Conservation (phyloP, 345 rosid species). For the Lepidium aucheri region DNA sequence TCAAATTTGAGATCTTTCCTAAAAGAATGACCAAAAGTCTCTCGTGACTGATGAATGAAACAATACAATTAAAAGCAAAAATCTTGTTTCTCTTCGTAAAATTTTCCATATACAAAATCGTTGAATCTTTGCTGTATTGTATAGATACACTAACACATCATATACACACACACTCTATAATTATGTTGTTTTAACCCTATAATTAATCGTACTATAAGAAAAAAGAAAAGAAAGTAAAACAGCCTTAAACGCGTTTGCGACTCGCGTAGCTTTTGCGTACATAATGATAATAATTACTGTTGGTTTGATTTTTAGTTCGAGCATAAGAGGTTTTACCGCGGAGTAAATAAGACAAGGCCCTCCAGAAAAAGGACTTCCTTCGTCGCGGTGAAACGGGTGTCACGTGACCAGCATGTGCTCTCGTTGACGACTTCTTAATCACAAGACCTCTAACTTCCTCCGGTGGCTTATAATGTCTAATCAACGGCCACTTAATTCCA, state of each 20-base stretch:
- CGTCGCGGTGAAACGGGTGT: slow-evolving; percentile 22
- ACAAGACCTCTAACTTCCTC: slow-evolving; percentile 47
- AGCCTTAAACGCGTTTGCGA: slow-evolving; percentile 30
- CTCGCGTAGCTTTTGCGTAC: slow-evolving; percentile 29
- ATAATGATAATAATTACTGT: slow-evolving; percentile 36
- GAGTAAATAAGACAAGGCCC: slow-evolving; percentile 32
- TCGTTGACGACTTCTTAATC: slow-evolving; percentile 30
- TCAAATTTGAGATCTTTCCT: too few species aligned
- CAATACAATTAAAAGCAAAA: not conserved
- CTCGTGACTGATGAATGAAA: not conserved
- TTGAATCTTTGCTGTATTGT: not conserved
- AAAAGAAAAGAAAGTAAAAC: not conserved
- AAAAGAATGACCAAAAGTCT: too few species aligned
- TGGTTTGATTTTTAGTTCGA: slow-evolving; percentile 27
- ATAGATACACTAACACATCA: slow-evolving; percentile 4
- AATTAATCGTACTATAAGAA: too few species aligned
- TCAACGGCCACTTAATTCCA: slow-evolving; percentile 73
- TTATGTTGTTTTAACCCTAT: not conserved
- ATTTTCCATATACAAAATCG: slow-evolving; percentile 20
- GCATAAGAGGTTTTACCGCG: slow-evolving; percentile 21
- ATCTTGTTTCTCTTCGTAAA: not conserved
- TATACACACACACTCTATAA: not conserved
- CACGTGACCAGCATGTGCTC: slow-evolving; percentile 34
- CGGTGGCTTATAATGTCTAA: slow-evolving; percentile 72
- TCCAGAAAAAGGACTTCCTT: slow-evolving; percentile 43